Percentiles rank a stretch among this genome's conserved stretches.
Evolutionary conservation across 2,329 filamentous ascomycete genomes (phyloP).

Genomic region (Botrytis pseudocinerea): DNA sequence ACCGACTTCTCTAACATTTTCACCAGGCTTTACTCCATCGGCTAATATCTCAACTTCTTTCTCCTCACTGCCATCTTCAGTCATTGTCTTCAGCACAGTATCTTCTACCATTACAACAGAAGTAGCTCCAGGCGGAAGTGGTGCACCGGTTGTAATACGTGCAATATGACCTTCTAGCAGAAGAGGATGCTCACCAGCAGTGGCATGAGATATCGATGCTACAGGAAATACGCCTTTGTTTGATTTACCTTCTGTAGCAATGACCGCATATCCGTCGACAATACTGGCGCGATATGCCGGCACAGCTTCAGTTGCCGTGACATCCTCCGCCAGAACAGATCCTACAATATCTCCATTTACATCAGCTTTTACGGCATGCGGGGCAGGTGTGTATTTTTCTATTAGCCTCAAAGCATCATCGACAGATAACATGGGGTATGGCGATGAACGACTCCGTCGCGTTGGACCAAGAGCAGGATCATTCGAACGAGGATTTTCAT

Average conservation of each 20-base stretch:
- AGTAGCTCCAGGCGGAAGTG: constrained; percentile 82
- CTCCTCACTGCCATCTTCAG: constrained; percentile 81
- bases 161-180: constrained; percentile 76
- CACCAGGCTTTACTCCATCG: constrained; percentile 69
- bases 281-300: constrained; percentile 95
- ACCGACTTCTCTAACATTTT: constrained; percentile 89
- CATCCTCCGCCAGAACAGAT: constrained; percentile 74
- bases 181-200: constrained; percentile 64
- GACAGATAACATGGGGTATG: constrained; percentile 89
- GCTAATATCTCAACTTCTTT: constrained; percentile 84
- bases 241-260: constrained; percentile 60
- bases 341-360: constrained; percentile 70
- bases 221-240: constrained; percentile 85
- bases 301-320: constrained; percentile 77
- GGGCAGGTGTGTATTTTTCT: constrained; percentile 67
- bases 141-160: constrained; percentile 91
- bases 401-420: constrained; percentile 76
- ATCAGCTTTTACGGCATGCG: constrained; percentile 55
- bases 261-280: constrained; percentile 91
- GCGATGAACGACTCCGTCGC: constrained; percentile 77
- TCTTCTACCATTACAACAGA: constrained; percentile 98
- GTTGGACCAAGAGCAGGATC: constrained; percentile 62
- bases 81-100: constrained; percentile 72
- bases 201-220: constrained; percentile 80
- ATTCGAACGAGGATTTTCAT: constrained; percentile 58